Evolutionary conservation across 176 grass and related monocot genomes (phyloP).

Genomic region (Musa acuminata): DNA sequence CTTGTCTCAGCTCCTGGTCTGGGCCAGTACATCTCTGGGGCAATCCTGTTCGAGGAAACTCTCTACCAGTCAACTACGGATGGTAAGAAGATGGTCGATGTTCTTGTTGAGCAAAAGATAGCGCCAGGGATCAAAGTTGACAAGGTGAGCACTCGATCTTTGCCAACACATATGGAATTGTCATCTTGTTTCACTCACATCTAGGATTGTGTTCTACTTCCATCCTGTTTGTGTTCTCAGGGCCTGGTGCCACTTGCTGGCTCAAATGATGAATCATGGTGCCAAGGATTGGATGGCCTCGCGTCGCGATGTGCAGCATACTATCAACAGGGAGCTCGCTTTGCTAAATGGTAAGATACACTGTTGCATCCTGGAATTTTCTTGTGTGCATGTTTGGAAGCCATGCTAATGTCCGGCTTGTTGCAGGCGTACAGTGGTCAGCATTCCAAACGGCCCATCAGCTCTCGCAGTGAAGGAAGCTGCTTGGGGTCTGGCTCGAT

Average conservation of each 20-base stretch:
- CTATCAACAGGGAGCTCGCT: slow-evolving; percentile 87
- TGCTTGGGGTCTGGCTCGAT: slow-evolving; percentile 87
- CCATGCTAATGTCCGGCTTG: background rate
- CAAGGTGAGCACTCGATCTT: slow-evolving; percentile 42
- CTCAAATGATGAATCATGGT: slow-evolving; percentile 91
- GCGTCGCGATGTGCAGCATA: slow-evolving; percentile 84
- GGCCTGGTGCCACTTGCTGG: slow-evolving; percentile 86
- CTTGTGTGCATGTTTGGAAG: background rate
- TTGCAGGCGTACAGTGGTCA: slow-evolving; percentile 83
- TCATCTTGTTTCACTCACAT: background rate
- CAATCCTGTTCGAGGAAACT: slow-evolving; percentile 95
- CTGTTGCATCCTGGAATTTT: background rate
- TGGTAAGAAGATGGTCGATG: slow-evolving; percentile 85
- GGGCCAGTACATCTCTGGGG: slow-evolving; percentile 79
- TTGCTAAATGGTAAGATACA: slow-evolving; percentile 80
- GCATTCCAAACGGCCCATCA: slow-evolving; percentile 86
- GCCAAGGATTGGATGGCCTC: slow-evolving; percentile 94
- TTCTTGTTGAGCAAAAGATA: slow-evolving; percentile 61
- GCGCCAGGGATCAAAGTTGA: slow-evolving; percentile 93
- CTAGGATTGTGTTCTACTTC: background rate
- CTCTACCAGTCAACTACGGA: slow-evolving; percentile 88
- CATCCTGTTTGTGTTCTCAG: slow-evolving; percentile 26
- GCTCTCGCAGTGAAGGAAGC: slow-evolving; percentile 91
- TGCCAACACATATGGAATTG: too few relatives aligned
- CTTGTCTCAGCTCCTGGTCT: slow-evolving; percentile 54